These are phyloP conservation scores for Suhomyces coccinellae DNA, from an alignment of 1,139 yeast species.

Conservation along the genomic window DNA sequence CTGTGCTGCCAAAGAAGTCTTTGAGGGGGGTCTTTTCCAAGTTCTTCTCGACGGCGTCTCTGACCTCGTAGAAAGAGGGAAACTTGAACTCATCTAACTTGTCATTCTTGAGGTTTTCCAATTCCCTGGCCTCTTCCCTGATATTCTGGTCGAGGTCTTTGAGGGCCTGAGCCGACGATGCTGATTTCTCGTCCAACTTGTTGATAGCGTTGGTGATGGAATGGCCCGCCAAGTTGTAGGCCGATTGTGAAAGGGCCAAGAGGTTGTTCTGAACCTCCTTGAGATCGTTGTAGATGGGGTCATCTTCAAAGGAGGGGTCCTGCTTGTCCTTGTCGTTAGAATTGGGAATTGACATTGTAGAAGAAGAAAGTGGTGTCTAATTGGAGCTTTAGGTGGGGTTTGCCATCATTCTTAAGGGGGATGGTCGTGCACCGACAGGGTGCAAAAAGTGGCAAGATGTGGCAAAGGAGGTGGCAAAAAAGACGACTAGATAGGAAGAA, in stretches of 20 bases:
- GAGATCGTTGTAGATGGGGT: constrained; percentile 21
- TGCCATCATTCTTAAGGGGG: constrained; percentile 4
- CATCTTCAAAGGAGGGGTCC: constrained; percentile 6
- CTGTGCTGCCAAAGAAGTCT: background rate
- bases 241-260: constrained; percentile 18
- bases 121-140: constrained; percentile 4
- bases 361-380: background rate
- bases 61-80: constrained; percentile 5
- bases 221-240: constrained; percentile 26
- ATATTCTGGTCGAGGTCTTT: constrained; percentile 5
- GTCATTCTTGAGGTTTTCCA: constrained; percentile 2
- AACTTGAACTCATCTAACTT: constrained; percentile 1
- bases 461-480: background rate
- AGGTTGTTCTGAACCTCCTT: constrained; percentile 21
- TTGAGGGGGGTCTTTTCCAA: background rate
- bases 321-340: background rate
- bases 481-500: background rate
- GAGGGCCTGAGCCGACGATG: constrained; percentile 12
- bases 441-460: constrained; percentile 1
- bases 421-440: constrained; percentile 2
- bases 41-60: constrained; percentile 2
- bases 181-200: constrained; percentile 27
- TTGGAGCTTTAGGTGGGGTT: background rate
- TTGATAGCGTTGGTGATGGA: constrained; percentile 16
- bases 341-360: background rate